Percentiles rank a stretch among this genome's conserved stretches.
These are phyloP conservation scores for Pistacia integerrima DNA, from an alignment of 345 rosid species.

Conservation along the genomic window DNA sequence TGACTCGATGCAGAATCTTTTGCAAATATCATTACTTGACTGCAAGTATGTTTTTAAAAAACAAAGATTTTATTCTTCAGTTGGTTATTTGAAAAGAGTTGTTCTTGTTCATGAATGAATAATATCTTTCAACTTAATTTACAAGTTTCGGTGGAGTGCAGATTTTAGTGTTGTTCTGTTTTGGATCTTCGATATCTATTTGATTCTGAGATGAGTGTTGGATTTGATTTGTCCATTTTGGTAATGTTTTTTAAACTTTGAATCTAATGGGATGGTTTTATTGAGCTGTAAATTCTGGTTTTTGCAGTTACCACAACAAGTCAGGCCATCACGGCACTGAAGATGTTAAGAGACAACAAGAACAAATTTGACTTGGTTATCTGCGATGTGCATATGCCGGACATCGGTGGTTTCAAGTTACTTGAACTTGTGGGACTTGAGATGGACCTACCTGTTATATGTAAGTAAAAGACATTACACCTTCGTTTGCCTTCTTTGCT, in stretches of 20 bases:
- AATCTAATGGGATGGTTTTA: neutral
- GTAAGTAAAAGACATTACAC: constrained; percentile 40
- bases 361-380: constrained; percentile 73
- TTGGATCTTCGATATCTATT: constrained; percentile 5
- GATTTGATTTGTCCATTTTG: constrained; percentile 15
- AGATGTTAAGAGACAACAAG: constrained; percentile 69
- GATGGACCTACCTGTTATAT: constrained; percentile 84
- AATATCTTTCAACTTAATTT: neutral
- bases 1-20: constrained; percentile 13
- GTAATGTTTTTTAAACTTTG: constrained; percentile 10
- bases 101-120: neutral
- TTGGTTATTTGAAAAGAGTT: constrained; percentile 7
- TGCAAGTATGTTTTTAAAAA: neutral
- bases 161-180: constrained; percentile 4
- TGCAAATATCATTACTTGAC: constrained; percentile 8
- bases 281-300: constrained; percentile 16
- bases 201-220: constrained; percentile 4
- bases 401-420: constrained; percentile 84
- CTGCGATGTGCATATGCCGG: constrained; percentile 84
- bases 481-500: neutral
- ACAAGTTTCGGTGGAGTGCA: neutral
- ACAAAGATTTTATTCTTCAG: constrained; percentile 25
- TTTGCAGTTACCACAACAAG: constrained; percentile 67
- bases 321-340: constrained; percentile 58
- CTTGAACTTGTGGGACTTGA: constrained; percentile 86